Evolutionary conservation across 257 asterid genomes (phyloP), one percentile per base, ranked within the genome.

Genomic region (Nicotiana tabacum): DNA sequence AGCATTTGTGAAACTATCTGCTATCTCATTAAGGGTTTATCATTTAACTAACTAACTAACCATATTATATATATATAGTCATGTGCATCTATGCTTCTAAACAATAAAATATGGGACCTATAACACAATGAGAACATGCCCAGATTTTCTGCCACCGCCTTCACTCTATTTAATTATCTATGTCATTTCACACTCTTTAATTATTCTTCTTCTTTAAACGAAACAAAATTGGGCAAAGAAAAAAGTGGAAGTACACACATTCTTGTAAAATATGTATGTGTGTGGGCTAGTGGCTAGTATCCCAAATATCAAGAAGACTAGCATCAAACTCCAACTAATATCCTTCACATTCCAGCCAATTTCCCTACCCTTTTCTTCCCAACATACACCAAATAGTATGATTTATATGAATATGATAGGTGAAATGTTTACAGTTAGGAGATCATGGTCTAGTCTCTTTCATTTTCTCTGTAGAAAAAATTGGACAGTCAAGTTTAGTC

Each of bases 71-170:
- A 48, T 21, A 21, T 48, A 32, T 32, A 32, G 61, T 55, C 80
- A 74, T 48, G 80, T 74, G 62, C 61, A 46, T 43, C 39, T 46
- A 72, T 24, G 13, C 27, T 48, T 24, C 13, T 76, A 76, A 29
- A 15, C 57, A 74, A 24, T 74, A 6, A 51, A 74, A 74, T 27
- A 51, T 51, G 46, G 39, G 39, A 46, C 43, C 65, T 6, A 80
- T 39, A 43, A 15, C 15, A 46, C 77, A 43, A 46, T 27, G 77
- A 58, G 83, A 84, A 87, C 83, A 87, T 85, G 85, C 81, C 81
- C 58, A 83, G 27, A 84, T 76, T 82, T 86, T 84, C 29, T 78
- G 82, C 83, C 85, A 81, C 82, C 61, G 82, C 77, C 85, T 65
- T 64, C 56, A 79, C 46, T 77, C 65, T 66, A 69, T 84, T 35